phyloP scores from a whole-genome alignment of 2,329 filamentous ascomycete genomes.

The Lachnellula willkommii region DNA sequence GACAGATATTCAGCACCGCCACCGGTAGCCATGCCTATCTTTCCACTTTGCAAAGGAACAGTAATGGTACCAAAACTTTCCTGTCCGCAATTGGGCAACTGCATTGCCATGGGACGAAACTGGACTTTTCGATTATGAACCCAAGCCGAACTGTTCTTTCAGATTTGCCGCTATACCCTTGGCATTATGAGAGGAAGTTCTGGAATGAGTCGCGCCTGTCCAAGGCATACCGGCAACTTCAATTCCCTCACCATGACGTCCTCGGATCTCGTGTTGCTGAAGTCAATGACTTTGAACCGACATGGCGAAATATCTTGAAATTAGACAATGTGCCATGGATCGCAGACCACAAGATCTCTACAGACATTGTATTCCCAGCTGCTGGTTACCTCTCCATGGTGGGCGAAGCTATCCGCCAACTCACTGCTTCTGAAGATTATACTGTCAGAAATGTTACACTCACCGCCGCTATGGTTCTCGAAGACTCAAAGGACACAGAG shows the following conservation, averaged over 20 bases:
- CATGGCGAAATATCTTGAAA: constrained; percentile 29
- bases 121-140: constrained; percentile 17
- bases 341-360: constrained; percentile 44
- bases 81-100: constrained; percentile 9
- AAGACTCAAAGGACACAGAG: constrained; percentile 17
- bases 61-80: constrained; percentile 4
- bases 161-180: constrained; percentile 46
- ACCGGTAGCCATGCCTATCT: constrained; percentile 5
- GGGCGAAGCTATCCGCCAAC: constrained; percentile 11
- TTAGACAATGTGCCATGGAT: constrained; percentile 40
- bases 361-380: constrained; percentile 45
- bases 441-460: constrained; percentile 2
- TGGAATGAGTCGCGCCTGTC: constrained; percentile 49
- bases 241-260: constrained; percentile 36
- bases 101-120: constrained; percentile 1
- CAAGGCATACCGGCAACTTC: constrained; percentile 41
- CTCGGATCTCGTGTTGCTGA: constrained; percentile 25
- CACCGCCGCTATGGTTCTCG: constrained; percentile 22
- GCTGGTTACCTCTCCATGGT: constrained; percentile 33
- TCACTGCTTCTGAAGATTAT: constrained; percentile 17
- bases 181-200: constrained; percentile 46
- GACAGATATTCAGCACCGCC: constrained; percentile 14
- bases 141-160: constrained; percentile 38
- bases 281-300: constrained; percentile 17
- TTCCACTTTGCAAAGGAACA: constrained; percentile 4